Percentiles rank a stretch among this genome's conserved stretches.
Evolutionary conservation across 257 asterid species (phyloP).

Genomic region (Forsythia suspensa): DNA sequence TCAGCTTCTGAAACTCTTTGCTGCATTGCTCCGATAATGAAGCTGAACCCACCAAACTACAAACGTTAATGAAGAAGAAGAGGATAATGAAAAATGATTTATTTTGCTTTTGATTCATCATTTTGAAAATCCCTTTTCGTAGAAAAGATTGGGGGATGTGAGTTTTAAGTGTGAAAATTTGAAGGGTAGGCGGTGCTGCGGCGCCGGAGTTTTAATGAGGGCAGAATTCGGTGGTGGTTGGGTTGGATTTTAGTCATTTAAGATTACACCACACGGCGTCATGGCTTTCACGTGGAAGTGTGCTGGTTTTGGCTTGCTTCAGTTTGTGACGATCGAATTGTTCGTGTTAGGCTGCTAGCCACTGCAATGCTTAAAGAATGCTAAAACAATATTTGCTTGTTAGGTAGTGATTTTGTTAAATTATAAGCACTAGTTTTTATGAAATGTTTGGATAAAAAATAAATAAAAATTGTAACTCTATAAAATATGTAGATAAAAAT

Average conservation of each 20-base stretch:
- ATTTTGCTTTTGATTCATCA: background rate
- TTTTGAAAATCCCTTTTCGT: background rate
- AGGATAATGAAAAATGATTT: background rate
- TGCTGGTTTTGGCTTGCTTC: background rate
- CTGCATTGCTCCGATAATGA: conserved; percentile 21
- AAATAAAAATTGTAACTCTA: too few species aligned
- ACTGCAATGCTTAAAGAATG: too few species aligned
- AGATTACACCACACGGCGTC: background rate
- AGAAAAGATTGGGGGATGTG: background rate
- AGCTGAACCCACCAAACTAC: background rate
- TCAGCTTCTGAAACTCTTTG: conserved; percentile 29
- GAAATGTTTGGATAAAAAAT: too few species aligned
- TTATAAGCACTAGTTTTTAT: too few species aligned
- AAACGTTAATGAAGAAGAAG: background rate
- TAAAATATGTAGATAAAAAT: too few species aligned
- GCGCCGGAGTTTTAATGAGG: background rate
- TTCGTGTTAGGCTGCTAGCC: background rate
- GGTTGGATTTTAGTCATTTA: background rate
- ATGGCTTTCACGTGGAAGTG: background rate
- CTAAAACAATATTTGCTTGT: too few species aligned
- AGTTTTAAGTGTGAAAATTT: background rate
- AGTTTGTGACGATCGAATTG: background rate
- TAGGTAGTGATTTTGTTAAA: too few species aligned
- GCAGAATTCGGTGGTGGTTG: background rate
- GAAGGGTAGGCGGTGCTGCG: background rate